Evolutionary conservation across 306 rosid species (phyloP), one percentile per base, ranked within the genome.

Genomic region (Rosa chinensis): DNA sequence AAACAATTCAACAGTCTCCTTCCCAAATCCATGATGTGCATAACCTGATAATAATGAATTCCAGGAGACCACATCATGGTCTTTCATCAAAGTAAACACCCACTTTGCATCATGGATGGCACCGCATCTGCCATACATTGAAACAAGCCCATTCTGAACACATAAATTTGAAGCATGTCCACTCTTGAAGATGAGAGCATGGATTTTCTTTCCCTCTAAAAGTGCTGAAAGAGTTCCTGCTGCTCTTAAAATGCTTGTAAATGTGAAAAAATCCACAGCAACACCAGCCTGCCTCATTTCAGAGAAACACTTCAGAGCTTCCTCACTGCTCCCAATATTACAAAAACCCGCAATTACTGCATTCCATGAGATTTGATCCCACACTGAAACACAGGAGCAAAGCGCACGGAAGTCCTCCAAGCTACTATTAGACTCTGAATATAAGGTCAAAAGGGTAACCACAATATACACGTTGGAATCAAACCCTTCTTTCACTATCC

Each of bases 121-220:
- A 43, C 85, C 86, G 8, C 86, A 85, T 70, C 86, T 88, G 66
- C 89, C 88, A 59, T 88, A 88, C 89, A 88, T 82, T 17, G 89
- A 84, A 73, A 88, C 82, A 28, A 88, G 87, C 78, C 91, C 87
- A 76, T 88, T 88, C 75, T 83, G 86, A 70, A 85, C 75, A 49
- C 44, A 21, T 25, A 85, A 70, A 77, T 81, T 66, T 76, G 79
- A 81, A 49, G 72, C 81, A 62, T 76, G 70, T n/a, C 85, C 86
- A 78, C 59, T 76, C 79, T 83, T 88, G 77, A 73, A 76, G 56
- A 88, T 49, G 58, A 85, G 85, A 79, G 82, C 84, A 85, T 86
- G 89, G 13, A 86, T 75, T 77, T 86, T 83, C 76, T 52, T 86
- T 55, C 89, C 89, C 62, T 78, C 82, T 71, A 79, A 52, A 71